Evolutionary conservation across 2,329 filamentous ascomycete genomes (phyloP).

Genomic region (Harringtonia lauricola): DNA sequence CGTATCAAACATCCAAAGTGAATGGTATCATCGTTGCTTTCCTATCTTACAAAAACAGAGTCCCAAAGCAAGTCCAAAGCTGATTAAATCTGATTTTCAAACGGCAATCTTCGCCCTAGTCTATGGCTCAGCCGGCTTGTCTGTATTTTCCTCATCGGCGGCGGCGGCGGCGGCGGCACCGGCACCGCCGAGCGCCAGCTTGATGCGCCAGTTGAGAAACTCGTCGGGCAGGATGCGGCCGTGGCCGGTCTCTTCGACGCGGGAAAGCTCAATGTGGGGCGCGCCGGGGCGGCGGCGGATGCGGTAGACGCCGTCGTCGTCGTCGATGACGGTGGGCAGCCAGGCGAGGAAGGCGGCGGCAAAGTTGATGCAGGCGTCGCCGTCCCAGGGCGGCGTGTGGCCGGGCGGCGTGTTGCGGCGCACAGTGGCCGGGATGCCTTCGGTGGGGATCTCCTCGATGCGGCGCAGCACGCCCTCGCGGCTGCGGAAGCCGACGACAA

Average conservation of each 20-base stretch:
- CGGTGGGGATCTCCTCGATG: constrained; percentile 71
- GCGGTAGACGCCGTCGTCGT: constrained; percentile 59
- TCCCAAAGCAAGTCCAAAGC: no score
- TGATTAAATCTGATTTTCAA: no score
- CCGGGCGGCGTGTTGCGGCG: constrained; percentile 42
- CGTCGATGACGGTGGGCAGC: constrained; percentile 42
- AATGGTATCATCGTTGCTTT: no score
- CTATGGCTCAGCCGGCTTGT: background rate
- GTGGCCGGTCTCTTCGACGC: constrained; percentile 61
- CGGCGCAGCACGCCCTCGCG: constrained; percentile 58
- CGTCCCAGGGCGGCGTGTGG: constrained; percentile 65
- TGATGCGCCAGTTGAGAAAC: constrained; percentile 66
- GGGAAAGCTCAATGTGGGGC: constrained; percentile 60
- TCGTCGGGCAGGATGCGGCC: constrained; percentile 66
- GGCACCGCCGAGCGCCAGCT: constrained; percentile 26
- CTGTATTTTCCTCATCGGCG: background rate
- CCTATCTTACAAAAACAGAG: no score
- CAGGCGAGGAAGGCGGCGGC: constrained; percentile 66
- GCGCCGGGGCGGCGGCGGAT: constrained; percentile 57
- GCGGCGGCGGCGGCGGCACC: background rate
- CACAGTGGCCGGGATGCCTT: constrained; percentile 65
- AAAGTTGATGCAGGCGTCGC: constrained; percentile 89
- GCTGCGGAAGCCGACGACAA: constrained; percentile 81
- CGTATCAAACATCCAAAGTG: no score
- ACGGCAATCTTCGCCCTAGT: no score